phyloP scores from a whole-genome alignment of 2,329 filamentous ascomycete genomes.

The Xylaria sp. region DNA sequence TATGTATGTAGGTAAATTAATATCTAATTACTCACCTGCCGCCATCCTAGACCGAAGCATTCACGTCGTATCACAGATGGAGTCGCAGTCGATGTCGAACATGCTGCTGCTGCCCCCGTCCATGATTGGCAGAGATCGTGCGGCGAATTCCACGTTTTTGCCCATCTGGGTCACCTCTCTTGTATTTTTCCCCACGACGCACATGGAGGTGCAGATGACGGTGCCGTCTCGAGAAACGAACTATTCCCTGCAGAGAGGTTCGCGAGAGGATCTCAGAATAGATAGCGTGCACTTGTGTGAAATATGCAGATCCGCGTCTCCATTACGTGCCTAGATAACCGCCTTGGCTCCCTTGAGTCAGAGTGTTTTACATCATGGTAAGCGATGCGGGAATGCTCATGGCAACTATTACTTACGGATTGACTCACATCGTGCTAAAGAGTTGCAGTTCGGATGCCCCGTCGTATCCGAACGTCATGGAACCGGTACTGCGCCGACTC shows the following conservation, averaged over 20 bases:
- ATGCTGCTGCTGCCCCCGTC: background rate
- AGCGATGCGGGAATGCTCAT: too few relatives aligned
- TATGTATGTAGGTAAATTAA: too few relatives aligned
- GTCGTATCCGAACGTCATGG: too few relatives aligned
- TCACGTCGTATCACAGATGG: background rate
- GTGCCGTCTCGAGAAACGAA: conserved; percentile 24
- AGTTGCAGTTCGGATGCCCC: too few relatives aligned
- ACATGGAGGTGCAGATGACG: conserved; percentile 29
- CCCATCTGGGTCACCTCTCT: conserved; percentile 12
- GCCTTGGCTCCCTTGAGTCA: too few relatives aligned
- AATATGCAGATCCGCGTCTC: background rate
- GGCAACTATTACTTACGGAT: too few relatives aligned
- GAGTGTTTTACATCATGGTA: too few relatives aligned
- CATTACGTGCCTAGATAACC: too few relatives aligned
- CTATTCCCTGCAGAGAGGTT: conserved; percentile 24
- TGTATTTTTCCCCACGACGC: conserved; percentile 26
- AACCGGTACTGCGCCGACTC: too few relatives aligned
- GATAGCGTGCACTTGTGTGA: background rate
- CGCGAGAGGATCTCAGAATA: background rate
- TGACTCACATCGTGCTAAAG: too few relatives aligned
- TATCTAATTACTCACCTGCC: background rate
- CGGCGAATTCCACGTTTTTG: conserved; percentile 31
- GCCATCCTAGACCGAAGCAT: background rate
- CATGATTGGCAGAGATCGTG: conserved; percentile 19
- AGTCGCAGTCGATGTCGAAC: conserved; percentile 6